Base-by-base conservation (phyloP, 2,329 filamentous ascomycete genomes). In the Pleomassaria siparia region DNA sequence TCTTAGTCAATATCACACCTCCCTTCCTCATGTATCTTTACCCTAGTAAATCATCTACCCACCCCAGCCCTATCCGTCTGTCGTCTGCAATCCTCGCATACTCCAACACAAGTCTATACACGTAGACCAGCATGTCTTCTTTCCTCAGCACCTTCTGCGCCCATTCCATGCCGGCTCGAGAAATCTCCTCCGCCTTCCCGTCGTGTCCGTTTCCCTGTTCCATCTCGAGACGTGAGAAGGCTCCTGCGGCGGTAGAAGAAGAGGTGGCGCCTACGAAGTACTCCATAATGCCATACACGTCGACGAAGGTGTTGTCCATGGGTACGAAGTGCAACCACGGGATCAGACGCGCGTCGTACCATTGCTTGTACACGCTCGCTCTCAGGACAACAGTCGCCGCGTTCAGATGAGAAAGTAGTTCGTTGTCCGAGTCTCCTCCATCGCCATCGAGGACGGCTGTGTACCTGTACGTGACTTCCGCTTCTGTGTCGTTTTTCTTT, bases 311-410 rank as follows among this genome's bases (percentile, higher is more conserved):
- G 59, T 81, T 87, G 63, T 90, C 86, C 80, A 91, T 84, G 15
- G 88, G 88, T 3, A 89, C 85, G 59, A 88, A 91, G 69, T 92
- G 89, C 62, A 83, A 82, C 88, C 89, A 94, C 0, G 87, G 78
- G 1, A 88, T 74, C 1, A 92, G 74, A 55, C 66, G 75, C 59
- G 50, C 74, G 64, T 91, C 88, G 62, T 91, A 88, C 89, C 89
- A 94, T 67, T 92, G 87, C 21, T 80, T 78, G 71, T 85, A 92
- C 12, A 92, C 74, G 0, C 87, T 90, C 5, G 85, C 82, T 72
- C 91, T 91, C 70, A 94, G 81, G 0, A 86, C 86, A 9, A 91
- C 67, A 22, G 80, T 84, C 2, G 82, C 87, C 26, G 81, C 85
- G 75, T 28, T 89, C 71, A 68, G 90, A 88, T 0, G 51, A 55